Evolutionary conservation across 306 rosid genomes (phyloP), one percentile per base, ranked within the genome.

Genomic region (Abrus precatorius): DNA sequence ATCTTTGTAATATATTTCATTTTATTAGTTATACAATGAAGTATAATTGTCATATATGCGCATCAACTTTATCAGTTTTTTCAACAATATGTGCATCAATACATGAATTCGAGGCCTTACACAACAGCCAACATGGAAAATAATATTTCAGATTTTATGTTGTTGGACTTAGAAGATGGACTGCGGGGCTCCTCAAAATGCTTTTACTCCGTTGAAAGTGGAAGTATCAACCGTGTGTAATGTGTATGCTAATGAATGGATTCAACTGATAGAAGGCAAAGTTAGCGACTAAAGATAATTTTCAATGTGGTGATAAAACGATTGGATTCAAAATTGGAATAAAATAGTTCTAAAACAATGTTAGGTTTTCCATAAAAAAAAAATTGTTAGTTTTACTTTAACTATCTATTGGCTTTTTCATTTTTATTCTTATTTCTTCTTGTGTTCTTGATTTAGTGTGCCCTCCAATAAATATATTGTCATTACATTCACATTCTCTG

Each of bases 371-470:
- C 20, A 20, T 20, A 20, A 20, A 20, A 20, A 20, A 20, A 20
- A 20, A 20, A 20, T n/a, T n/a, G 0, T 20, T 34, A 33, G 27
- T 36, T 34, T 53, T 6, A 34, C 47, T 36, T 34, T 0, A 63
- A 36, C 47, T 11, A 34, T 34, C 29, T 67, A 12, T 28, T 66
- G 54, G 9, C 12, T 20, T 20, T 20, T 20, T 20, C 20, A 20
- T 20, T 20, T 20, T 20, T 11, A 69, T 47, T 63, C 47, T 69
- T 47, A 47, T 12, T 62, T 41, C 13, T 7, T 20, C 49, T 45
- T 70, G 32, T 70, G 32, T 33, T 52, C 49, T 14, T 72, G 64
- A 72, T 3, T 12, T 8, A 44, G 33, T 43, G 68, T 74, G 49
- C 1, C 10, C 33, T 62, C 63, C 72, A 20, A 20, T 10, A 13